Evolutionary conservation across 2,329 filamentous ascomycete genomes (phyloP).

Genomic region (Exophiala spinifera): DNA sequence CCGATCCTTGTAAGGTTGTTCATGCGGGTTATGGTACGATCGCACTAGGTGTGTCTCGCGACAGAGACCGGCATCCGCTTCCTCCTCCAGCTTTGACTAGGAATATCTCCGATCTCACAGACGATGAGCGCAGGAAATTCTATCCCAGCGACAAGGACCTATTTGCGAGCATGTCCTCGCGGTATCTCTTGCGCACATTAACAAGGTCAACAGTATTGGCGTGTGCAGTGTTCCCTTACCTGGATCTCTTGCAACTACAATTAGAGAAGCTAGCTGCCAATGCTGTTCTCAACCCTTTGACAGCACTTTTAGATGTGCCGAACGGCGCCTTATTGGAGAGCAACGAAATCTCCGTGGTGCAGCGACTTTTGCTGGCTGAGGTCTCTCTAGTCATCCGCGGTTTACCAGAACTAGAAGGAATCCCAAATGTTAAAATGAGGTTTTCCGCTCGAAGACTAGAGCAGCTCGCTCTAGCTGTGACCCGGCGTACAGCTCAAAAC

Average conservation of each 20-base stretch:
- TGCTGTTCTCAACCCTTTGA: constrained; percentile 75
- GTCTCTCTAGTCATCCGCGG: constrained; percentile 67
- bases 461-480: constrained; percentile 55
- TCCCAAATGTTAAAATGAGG: constrained; percentile 58
- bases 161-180: constrained; percentile 37
- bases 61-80: constrained; percentile 31
- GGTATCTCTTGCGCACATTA: constrained; percentile 64
- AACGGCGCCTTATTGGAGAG: constrained; percentile 72
- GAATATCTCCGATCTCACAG: constrained; percentile 18
- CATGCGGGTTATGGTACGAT: constrained; percentile 61
- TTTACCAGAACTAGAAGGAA: constrained; percentile 69
- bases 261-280: constrained; percentile 75
- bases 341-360: constrained; percentile 60
- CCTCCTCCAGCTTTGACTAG: constrained; percentile 13
- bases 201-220: constrained; percentile 61
- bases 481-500: constrained; percentile 54
- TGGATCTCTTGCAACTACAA: constrained; percentile 66
- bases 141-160: constrained; percentile 27
- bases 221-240: constrained; percentile 56
- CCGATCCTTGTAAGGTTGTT: constrained; percentile 50
- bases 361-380: constrained; percentile 71
- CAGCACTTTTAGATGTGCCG: constrained; percentile 70
- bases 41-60: constrained; percentile 51
- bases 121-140: constrained; percentile 26
- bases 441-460: constrained; percentile 62